Percentiles rank a stretch among this genome's conserved stretches.
Evolutionary conservation across 495 filamentous ascomycete genomes (phyloP).

Genomic region (Xylaria castorea): DNA sequence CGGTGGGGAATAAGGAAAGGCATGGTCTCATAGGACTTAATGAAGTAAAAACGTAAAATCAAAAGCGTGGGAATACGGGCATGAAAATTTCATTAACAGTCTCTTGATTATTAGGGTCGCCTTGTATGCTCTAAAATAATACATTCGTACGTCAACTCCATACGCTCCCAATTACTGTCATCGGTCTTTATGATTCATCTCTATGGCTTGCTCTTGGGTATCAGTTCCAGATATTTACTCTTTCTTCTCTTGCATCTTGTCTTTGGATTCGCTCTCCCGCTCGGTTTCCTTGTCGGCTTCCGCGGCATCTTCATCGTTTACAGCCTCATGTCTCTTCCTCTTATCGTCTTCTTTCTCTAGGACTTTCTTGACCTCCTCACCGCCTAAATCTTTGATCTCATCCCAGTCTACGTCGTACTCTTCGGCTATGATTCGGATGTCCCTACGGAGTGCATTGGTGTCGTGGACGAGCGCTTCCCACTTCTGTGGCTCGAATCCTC

Average conservation of each 20-base stretch:
- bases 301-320: constrained; percentile 53
- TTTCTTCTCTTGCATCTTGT: constrained; percentile 27
- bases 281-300: constrained; percentile 54
- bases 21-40: neutral
- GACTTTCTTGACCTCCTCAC: constrained; percentile 72
- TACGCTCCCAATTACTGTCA: neutral
- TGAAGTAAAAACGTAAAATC: neutral
- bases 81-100: neutral
- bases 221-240: neutral
- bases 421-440: constrained; percentile 81
- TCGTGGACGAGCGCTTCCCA: constrained; percentile 86
- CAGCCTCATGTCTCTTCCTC: constrained; percentile 38
- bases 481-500: constrained; percentile 74
- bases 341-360: constrained; percentile 67
- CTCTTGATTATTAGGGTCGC: neutral
- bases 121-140: neutral
- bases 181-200: neutral
- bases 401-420: constrained; percentile 98
- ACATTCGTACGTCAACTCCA: neutral
- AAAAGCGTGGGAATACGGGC: neutral
- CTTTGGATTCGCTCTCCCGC: constrained; percentile 49
- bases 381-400: constrained; percentile 78
- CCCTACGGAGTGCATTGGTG: constrained; percentile 76
- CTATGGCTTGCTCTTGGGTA: neutral
- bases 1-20: neutral